phyloP scores from a whole-genome alignment of 345 rosid genomes.

The Erysimum cheiranthoides region DNA sequence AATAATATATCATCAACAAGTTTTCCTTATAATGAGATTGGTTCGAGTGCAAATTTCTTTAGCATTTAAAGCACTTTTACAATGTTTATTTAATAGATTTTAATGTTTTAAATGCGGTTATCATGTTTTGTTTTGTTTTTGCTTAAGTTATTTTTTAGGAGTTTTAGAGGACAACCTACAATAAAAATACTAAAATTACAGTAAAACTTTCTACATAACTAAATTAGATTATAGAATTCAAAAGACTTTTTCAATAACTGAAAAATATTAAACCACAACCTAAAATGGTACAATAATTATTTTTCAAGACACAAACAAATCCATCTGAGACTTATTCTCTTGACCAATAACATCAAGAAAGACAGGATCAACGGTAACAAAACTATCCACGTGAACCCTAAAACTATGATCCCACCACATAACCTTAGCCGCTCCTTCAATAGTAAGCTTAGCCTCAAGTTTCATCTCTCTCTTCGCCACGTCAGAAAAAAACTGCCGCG shows the following conservation, averaged over 20 bases:
- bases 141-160: too few relatives aligned
- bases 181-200: too few relatives aligned
- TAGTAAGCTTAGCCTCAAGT: conserved; percentile 71
- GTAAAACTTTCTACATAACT: too few relatives aligned
- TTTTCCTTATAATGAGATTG: too few relatives aligned
- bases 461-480: conserved; percentile 80
- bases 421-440: conserved; percentile 77
- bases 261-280: background rate
- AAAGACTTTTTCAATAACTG: background rate
- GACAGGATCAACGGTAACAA: conserved; percentile 80
- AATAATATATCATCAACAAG: too few relatives aligned
- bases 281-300: conserved; percentile 1
- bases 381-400: conserved; percentile 80
- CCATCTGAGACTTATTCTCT: conserved; percentile 67
- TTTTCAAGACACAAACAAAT: conserved; percentile 48
- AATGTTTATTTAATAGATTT: too few relatives aligned
- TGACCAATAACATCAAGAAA: conserved; percentile 82
- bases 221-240: background rate
- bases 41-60: too few relatives aligned
- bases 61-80: too few relatives aligned
- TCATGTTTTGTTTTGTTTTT: too few relatives aligned
- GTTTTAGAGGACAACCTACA: too few relatives aligned
- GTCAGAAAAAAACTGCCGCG: conserved; percentile 66
- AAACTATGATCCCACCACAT: conserved; percentile 87
- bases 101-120: too few relatives aligned